Evolutionary conservation across 768 basidiomycete species (phyloP), one percentile per base, ranked within the genome.

Genomic region (Trametes elegans): DNA sequence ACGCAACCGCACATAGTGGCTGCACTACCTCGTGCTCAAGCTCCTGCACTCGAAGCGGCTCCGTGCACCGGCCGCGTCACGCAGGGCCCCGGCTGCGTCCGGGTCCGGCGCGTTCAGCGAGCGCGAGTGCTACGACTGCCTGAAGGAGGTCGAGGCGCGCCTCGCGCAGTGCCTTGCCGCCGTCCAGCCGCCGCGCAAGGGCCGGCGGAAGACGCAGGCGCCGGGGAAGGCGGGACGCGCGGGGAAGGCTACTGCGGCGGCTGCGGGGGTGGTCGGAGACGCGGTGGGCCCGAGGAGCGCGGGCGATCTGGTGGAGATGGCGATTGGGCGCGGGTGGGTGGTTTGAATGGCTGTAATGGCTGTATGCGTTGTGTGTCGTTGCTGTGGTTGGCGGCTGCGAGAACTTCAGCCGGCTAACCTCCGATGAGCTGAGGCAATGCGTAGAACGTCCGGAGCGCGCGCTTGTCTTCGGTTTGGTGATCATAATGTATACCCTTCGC

Each of bases 21-120:
- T 96, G 18, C 90, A 94, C 64, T 94, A 95, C 70, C 75, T 97
- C 49, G 68, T 74, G n/a, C 69, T 71, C 47, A 93, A 93, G 70
- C 77, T 95, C 23, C 72, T 95, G 2, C 72, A 81, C 23, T 76
- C 76, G 29, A 93, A 93, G 68, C 79, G 80, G 36, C 72, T 95
- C 26, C 84, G 81, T 59, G 71, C 76, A 32, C 84, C 88, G 1
- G 56, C 71, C 18, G 64, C 57, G 14, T 68, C 74, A 48, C 73
- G 78, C 34, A 81, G 75, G 65, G 75, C 65, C 62, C 16, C 55
- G 60, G 23, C 53, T 57, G 59, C 14, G 16, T 48, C 35, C 49
- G 66, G 70, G 26, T 73, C 74, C 18, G 43, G 73, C 0, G 41
- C 23, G 3, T 88, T 81, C 67, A 77, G 77, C 2, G 89, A 91